Evolutionary conservation across 805 yeast species (phyloP).

Genomic region (Candida germanica): DNA sequence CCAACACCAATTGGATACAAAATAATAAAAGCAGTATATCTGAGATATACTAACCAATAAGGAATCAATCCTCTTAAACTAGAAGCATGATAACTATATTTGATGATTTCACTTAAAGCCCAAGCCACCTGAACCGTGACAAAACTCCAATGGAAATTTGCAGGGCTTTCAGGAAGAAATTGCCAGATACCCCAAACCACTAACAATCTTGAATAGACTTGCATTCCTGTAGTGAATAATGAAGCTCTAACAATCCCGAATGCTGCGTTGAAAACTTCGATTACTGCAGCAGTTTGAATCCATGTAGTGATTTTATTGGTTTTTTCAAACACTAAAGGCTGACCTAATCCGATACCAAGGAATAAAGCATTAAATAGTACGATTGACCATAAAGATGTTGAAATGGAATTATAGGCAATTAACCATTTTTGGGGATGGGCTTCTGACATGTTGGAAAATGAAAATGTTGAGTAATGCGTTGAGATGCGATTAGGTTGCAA

Average conservation of each 20-base stretch:
- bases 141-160: slow-evolving; percentile 57
- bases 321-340: slow-evolving; percentile 61
- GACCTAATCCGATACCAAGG: slow-evolving; percentile 44
- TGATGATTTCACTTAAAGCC: slow-evolving; percentile 90
- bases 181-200: slow-evolving; percentile 81
- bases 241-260: slow-evolving; percentile 86
- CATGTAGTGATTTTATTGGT: slow-evolving; percentile 56
- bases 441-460: slow-evolving; percentile 5
- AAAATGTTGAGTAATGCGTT: no score
- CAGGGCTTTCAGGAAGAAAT: slow-evolving; percentile 69
- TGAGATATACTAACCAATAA: slow-evolving; percentile 55
- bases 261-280: slow-evolving; percentile 77
- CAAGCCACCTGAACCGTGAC: slow-evolving; percentile 74
- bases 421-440: slow-evolving; percentile 32
- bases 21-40: slow-evolving; percentile 80
- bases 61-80: slow-evolving; percentile 57
- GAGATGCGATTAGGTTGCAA: no score
- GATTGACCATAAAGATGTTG: slow-evolving; percentile 41
- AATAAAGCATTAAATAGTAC: slow-evolving; percentile 39
- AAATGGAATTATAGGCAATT: slow-evolving; percentile 40
- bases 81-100: slow-evolving; percentile 85
- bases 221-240: slow-evolving; percentile 75
- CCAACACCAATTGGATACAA: slow-evolving; percentile 93
- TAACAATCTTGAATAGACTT: slow-evolving; percentile 80
- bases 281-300: slow-evolving; percentile 75